Conservation (phyloP, 352 stramenopile genomes). For the Pythium graminicola region DNA sequence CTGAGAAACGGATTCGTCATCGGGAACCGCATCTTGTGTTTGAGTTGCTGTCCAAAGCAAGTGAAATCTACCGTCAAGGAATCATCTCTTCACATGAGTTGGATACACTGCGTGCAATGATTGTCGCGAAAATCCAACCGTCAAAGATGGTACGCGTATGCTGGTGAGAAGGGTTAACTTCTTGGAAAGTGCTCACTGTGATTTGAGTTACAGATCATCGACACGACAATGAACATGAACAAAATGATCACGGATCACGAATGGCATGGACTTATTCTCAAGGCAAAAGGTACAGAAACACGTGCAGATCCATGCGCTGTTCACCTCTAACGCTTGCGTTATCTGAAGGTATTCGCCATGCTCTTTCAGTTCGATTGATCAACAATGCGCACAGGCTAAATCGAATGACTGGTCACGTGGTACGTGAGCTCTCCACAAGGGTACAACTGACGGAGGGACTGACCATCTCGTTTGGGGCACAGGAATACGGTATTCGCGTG, state of each 20-base stretch:
- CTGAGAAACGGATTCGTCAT: slow-evolving; percentile 77
- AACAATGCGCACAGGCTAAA: slow-evolving; percentile 49
- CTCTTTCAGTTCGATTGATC: slow-evolving; percentile 71
- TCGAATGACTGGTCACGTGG: slow-evolving; percentile 60
- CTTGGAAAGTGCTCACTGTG: background rate
- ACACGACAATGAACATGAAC: slow-evolving; percentile 82
- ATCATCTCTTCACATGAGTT: slow-evolving; percentile 79
- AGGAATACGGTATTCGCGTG: slow-evolving; percentile 84
- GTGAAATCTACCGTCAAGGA: slow-evolving; percentile 74
- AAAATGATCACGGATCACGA: slow-evolving; percentile 83
- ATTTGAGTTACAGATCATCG: slow-evolving; percentile 41
- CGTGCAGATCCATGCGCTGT: background rate
- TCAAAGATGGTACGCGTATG: slow-evolving; percentile 60
- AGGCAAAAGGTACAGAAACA: slow-evolving; percentile 51
- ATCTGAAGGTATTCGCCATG: slow-evolving; percentile 52
- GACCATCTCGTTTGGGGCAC: background rate
- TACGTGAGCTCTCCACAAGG: slow-evolving; percentile 19
- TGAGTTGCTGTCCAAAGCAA: slow-evolving; percentile 74
- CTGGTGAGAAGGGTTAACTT: background rate
- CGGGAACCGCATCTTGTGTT: slow-evolving; percentile 79
- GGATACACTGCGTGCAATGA: slow-evolving; percentile 65
- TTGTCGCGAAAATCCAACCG: slow-evolving; percentile 72
- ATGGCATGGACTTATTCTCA: slow-evolving; percentile 78
- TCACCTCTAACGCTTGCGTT: background rate
- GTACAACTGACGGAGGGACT: background rate